Conservation (phyloP, 2,329 filamentous ascomycete genomes). For the Aspergillus versicolor region DNA sequence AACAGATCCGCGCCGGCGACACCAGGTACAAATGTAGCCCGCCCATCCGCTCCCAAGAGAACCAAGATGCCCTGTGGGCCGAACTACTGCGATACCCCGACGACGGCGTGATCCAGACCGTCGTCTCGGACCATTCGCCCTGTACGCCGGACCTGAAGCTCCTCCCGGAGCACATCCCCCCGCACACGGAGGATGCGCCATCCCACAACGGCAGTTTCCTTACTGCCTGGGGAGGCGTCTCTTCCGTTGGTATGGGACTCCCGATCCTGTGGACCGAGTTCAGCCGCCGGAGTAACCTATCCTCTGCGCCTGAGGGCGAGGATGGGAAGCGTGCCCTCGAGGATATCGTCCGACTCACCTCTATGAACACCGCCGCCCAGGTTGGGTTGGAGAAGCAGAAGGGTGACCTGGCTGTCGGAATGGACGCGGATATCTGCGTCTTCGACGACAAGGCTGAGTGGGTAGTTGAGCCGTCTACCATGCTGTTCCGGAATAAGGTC, state of each 20-base stretch:
- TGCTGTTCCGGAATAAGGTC: constrained; percentile 94
- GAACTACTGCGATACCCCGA: constrained; percentile 63
- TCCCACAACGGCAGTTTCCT: constrained; percentile 75
- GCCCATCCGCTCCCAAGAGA: constrained; percentile 76
- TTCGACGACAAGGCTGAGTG: constrained; percentile 85
- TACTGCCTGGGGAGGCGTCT: constrained; percentile 93
- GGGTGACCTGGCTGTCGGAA: constrained; percentile 75
- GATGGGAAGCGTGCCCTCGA: constrained; percentile 56
- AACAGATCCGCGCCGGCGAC: constrained; percentile 79
- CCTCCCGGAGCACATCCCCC: constrained; percentile 68
- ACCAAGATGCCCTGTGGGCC: constrained; percentile 83
- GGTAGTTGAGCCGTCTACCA: constrained; percentile 71
- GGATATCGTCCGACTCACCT: constrained; percentile 83
- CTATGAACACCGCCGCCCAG: constrained; percentile 80
- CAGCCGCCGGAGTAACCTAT: constrained; percentile 55
- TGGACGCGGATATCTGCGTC: constrained; percentile 87
- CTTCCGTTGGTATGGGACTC: constrained; percentile 86
- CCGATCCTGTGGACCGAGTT: constrained; percentile 85
- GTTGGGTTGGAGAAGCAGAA: constrained; percentile 80
- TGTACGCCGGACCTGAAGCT: constrained; percentile 95
- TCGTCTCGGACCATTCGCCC: constrained; percentile 94
- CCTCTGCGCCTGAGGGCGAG: constrained; percentile 39
- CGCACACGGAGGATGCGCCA: constrained; percentile 31
- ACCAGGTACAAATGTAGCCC: constrained; percentile 95
- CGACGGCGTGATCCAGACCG: constrained; percentile 81